These are phyloP conservation scores for Globisporangium sylvaticum DNA, from an alignment of 352 stramenopile genomes.

Conservation along the genomic window DNA sequence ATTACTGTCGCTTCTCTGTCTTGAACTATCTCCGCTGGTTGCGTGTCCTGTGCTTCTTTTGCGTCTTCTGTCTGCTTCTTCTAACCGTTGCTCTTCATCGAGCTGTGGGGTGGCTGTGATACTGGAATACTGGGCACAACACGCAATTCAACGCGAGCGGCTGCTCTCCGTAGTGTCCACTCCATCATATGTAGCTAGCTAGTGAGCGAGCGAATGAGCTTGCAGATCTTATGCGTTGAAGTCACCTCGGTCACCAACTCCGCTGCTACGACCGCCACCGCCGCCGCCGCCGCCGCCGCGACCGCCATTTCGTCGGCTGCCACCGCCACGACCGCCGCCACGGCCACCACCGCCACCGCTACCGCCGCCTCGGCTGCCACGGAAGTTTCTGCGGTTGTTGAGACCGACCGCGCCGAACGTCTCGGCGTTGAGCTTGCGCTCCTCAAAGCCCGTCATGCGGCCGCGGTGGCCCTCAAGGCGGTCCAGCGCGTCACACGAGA, in stretches of 20 bases:
- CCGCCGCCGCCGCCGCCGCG: slow-evolving; percentile 24
- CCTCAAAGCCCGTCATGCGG: slow-evolving; percentile 65
- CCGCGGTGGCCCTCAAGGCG: slow-evolving; percentile 65
- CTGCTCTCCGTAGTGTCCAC: neutral
- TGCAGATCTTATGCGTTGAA: slow-evolving; percentile 2
- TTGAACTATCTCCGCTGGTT: neutral
- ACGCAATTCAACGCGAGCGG: neutral
- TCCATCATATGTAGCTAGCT: neutral
- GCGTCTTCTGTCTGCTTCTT: neutral
- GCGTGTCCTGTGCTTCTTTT: neutral
- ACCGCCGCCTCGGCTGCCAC: slow-evolving; percentile 48
- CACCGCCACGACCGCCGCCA: slow-evolving; percentile 26
- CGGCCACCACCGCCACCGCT: slow-evolving; percentile 26
- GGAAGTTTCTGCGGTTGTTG: slow-evolving; percentile 81
- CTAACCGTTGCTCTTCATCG: neutral
- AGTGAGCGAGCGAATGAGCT: neutral
- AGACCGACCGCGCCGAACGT: slow-evolving; percentile 85
- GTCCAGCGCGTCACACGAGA: slow-evolving; percentile 86
- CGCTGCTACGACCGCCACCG: slow-evolving; percentile 33
- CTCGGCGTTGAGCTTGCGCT: slow-evolving; percentile 87
- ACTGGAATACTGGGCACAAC: neutral
- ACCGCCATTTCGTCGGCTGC: slow-evolving; percentile 15
- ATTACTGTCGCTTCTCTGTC: neutral
- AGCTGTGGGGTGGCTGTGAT: neutral
- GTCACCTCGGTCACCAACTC: slow-evolving; percentile 13